Base-by-base conservation (phyloP, 2,329 filamentous ascomycete genomes). In the Fusarium nanum region DNA sequence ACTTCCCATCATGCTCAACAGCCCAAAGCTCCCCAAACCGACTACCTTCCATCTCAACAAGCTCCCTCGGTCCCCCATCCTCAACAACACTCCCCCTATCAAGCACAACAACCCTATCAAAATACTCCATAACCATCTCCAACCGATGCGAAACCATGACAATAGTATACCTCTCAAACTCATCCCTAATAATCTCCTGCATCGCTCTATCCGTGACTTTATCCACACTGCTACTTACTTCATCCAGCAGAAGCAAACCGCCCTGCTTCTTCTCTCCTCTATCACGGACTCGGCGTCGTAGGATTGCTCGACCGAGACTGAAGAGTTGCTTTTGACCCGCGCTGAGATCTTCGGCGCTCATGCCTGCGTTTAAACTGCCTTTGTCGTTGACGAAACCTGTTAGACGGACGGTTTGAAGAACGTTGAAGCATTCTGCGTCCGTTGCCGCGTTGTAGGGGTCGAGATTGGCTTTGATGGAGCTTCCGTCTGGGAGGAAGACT, bases 311-410 rank as follows among this genome's bases (percentile, higher is more conserved):
- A 0, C 86, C 89, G 2, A 92, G 82, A 67, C 85, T 88, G 70
- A 92, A 89, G 0, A 92, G 81, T 72, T 92, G 89, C 46, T 84
- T 84, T 75, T 92, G 89, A 0, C 90, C 90, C 34, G 86, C 83
- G 7, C 83, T 86, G 8, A 89, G 79, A 53, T 82, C 79, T 9
- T 85, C 81, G 3, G 83, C 78, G n/a, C 81, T 80, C 67, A 90
- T 82, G 3, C 61, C 69, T 0, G 75, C 74, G 5, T 73, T 66
- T 0, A 83, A 65, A 1, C 81, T 81, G 5, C 81, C 81, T 5
- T 76, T 72, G 6, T 77, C 74, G 1, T 73, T 48, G 1, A 83
- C 71, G 13, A 81, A 76, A 0, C 53, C 42, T 30, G 76, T 78
- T 1, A 84, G 73, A 0, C 74, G 74, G 3, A 84, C 78, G 0